phyloP scores from a whole-genome alignment of 306 rosid genomes.

The Vigna trinervia region DNA sequence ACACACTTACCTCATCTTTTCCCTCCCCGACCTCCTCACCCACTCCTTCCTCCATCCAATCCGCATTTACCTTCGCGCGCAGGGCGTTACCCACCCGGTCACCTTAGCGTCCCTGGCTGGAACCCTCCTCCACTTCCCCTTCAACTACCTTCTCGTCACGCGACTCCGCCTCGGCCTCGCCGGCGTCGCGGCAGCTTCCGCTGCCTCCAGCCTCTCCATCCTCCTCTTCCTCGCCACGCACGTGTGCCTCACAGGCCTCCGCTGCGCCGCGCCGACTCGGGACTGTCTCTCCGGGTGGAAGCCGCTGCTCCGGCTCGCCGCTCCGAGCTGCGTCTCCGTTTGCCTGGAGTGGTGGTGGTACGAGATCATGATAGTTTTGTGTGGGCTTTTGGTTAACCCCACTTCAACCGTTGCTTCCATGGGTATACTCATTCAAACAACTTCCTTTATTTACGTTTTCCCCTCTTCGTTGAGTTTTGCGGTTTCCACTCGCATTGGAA shows the following conservation, averaged over 20 bases:
- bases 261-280: conserved; percentile 63
- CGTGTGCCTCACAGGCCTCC: conserved; percentile 51
- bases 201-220: conserved; percentile 65
- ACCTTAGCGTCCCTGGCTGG: conserved; percentile 83
- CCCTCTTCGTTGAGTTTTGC: conserved; percentile 88
- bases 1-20: conserved; percentile 66
- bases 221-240: conserved; percentile 41
- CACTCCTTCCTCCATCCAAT: conserved; percentile 85
- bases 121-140: conserved; percentile 62
- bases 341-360: conserved; percentile 99
- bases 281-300: conserved; percentile 76
- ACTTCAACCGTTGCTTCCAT: conserved; percentile 84
- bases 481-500: conserved; percentile 87
- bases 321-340: conserved; percentile 91
- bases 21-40: conserved; percentile 74
- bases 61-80: conserved; percentile 92
- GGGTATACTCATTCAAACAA: conserved; percentile 91
- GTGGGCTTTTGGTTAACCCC: conserved; percentile 81
- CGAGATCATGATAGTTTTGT: conserved; percentile 90
- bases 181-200: conserved; percentile 80
- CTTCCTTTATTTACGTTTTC: conserved; percentile 82
- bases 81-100: conserved; percentile 75
- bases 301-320: conserved; percentile 70
- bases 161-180: conserved; percentile 53
- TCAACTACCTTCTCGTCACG: conserved; percentile 57